phyloP scores from a whole-genome alignment of 352 stramenopile genomes.

The Pythium brachiatum region DNA sequence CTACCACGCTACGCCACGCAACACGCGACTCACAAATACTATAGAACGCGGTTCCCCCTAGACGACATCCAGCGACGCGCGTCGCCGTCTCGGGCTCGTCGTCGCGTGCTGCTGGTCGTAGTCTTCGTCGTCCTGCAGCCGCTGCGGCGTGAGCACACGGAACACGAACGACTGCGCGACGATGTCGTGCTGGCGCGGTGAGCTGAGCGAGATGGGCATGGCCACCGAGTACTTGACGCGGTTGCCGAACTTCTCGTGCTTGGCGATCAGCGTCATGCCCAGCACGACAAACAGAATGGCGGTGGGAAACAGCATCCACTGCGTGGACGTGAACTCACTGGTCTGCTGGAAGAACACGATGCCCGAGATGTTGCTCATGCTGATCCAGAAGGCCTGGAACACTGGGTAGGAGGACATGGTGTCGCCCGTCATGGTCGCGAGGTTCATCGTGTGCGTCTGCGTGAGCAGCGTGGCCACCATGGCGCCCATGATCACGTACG shows the following conservation, averaged over 20 bases:
- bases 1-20: constrained; percentile 4
- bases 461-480: constrained; percentile 77
- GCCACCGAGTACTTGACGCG: constrained; percentile 87
- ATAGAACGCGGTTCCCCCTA: background rate
- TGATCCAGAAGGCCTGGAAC: constrained; percentile 89
- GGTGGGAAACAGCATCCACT: constrained; percentile 82
- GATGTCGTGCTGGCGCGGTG: constrained; percentile 80
- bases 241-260: constrained; percentile 89
- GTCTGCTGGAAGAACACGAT: constrained; percentile 88
- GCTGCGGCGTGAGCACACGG: constrained; percentile 78
- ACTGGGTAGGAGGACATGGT: constrained; percentile 86
- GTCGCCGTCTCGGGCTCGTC: constrained; percentile 14
- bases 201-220: constrained; percentile 86
- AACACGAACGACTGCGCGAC: constrained; percentile 89
- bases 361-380: constrained; percentile 84
- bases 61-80: constrained; percentile 20
- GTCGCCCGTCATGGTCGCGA: constrained; percentile 83
- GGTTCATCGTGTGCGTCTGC: constrained; percentile 84
- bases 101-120: background rate
- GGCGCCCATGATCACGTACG: constrained; percentile 71
- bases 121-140: constrained; percentile 39
- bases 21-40: constrained; percentile 5
- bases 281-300: constrained; percentile 70
- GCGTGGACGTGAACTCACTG: constrained; percentile 72
- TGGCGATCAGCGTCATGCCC: constrained; percentile 79